Conservation (phyloP, 2,329 filamentous ascomycete genomes). For the Aulographum hederae region DNA sequence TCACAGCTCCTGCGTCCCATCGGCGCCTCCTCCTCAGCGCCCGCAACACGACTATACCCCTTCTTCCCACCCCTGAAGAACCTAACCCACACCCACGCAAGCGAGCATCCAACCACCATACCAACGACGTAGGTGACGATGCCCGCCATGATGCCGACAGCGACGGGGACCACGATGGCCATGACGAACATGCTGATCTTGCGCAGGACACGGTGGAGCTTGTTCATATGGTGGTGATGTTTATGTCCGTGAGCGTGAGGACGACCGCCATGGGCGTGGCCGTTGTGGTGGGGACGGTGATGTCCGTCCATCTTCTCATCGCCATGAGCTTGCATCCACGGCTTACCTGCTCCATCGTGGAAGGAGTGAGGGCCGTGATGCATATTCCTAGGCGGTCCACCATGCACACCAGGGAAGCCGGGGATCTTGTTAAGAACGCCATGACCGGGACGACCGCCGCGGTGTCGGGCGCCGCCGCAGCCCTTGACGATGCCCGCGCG, state of each 20-base stretch:
- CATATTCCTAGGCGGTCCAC: neutral
- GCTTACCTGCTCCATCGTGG: slow-evolving; percentile 1
- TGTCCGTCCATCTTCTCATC: too few relatives aligned
- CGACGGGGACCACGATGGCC: slow-evolving; percentile 47
- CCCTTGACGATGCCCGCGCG: neutral
- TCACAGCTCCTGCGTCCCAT: too few relatives aligned
- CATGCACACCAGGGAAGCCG: neutral
- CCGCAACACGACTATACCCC: slow-evolving; percentile 13
- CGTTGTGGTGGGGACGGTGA: slow-evolving; percentile 8
- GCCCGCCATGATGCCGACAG: slow-evolving; percentile 51
- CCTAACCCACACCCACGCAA: slow-evolving; percentile 40
- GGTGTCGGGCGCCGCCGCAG: too few relatives aligned
- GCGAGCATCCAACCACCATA: slow-evolving; percentile 45
- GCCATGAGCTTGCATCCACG: neutral
- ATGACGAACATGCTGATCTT: slow-evolving; percentile 37
- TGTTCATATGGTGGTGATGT: slow-evolving; percentile 8
- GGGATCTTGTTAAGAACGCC: neutral
- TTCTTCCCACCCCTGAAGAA: slow-evolving; percentile 27
- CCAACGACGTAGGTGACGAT: slow-evolving; percentile 48
- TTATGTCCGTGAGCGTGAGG: slow-evolving; percentile 1
- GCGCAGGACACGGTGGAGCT: slow-evolving; percentile 24
- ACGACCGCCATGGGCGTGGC: slow-evolving; percentile 2
- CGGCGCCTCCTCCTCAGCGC: slow-evolving; percentile 13
- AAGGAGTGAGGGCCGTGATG: slow-evolving; percentile 1
- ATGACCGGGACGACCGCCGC: neutral